Evolutionary conservation across 345 rosid species (phyloP), one percentile per base, ranked within the genome.

Genomic region (Punica granatum): DNA sequence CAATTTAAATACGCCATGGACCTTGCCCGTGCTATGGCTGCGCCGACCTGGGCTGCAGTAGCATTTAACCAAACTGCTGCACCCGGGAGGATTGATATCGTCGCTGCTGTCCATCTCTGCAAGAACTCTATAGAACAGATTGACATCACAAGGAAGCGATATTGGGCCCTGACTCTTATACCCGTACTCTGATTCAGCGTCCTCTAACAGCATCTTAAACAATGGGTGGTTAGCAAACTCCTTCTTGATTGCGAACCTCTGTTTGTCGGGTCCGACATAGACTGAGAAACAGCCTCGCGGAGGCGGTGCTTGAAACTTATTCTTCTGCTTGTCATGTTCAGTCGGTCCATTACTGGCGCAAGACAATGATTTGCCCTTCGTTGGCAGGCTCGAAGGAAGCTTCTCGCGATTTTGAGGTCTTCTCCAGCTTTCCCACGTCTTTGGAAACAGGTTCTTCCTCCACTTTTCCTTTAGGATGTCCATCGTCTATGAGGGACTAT

Each of bases 251-350:
- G 78, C 88, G 61, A 86, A 88, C 71, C 89, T 76, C 51, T 86
- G 84, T 63, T 70, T 82, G 19, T 84, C 73, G 0, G 82, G 77
- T 6, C 94, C 94, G 6, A 88, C 89, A 46, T 84, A 86, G 26
- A 86, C 91, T 10, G 89, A 65, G 72, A 88, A 84, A 75, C 88
- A 88, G 2, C 93, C 90, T 3, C 68, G 78, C 0, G 90, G 90
- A 0, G 79, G n/a, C 66, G 73, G 19, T 32, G 33, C 31, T 63
- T 73, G 59, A 53, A 51, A 48, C 56, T 54, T 62, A 25, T 9
- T 62, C 49, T 18, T 25, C 64, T 4, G 8, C 6, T 13, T 49
- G 10, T 13, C 56, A 49, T 49, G 26, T 13, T 49, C 7, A 5
- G 56, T 49, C 4, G 56, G 10, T 49, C 6, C 44, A n/a, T n/a